Percentiles rank a stretch among this genome's conserved stretches.
Conservation (phyloP, 345 rosid genomes). For the Euclidium syriacum region DNA sequence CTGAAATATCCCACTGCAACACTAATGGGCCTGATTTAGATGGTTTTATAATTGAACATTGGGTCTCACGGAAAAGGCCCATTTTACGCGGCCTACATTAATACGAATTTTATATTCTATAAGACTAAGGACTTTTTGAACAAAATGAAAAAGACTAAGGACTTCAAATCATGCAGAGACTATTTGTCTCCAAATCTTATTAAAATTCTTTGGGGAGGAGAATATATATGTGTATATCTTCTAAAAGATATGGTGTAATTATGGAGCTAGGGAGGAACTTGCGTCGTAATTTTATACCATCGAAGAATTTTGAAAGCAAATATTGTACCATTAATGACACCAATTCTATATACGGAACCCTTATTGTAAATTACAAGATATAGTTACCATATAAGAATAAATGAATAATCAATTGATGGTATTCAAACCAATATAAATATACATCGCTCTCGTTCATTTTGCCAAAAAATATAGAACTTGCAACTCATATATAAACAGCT, state of each 20-base stretch:
- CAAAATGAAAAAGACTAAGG: too few relatives aligned
- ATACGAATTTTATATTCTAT: neutral
- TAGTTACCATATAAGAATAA: neutral
- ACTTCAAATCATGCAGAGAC: neutral
- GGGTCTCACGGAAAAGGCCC: too few relatives aligned
- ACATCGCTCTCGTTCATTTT: slow-evolving; percentile 6
- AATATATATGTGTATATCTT: slow-evolving; percentile 1
- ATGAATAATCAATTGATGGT: neutral
- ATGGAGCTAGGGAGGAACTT: neutral
- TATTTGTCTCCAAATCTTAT: neutral
- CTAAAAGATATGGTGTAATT: slow-evolving; percentile 2
- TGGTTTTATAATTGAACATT: too few relatives aligned
- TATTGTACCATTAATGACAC: slow-evolving; percentile 9
- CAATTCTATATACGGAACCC: neutral
- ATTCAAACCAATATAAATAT: slow-evolving; percentile 13
- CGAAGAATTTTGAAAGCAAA: slow-evolving; percentile 2
- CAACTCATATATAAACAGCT: neutral
- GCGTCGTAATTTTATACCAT: neutral
- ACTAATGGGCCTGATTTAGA: slow-evolving; percentile 15
- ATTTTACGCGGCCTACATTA: too few relatives aligned
- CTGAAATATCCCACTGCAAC: slow-evolving; percentile 1
- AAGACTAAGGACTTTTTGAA: too few relatives aligned
- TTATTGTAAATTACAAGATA: neutral
- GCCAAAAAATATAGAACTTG: neutral
- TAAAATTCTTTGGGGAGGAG: neutral